Base-by-base conservation (phyloP, 208 protist genomes). In the Entamoeba invadens region DNA sequence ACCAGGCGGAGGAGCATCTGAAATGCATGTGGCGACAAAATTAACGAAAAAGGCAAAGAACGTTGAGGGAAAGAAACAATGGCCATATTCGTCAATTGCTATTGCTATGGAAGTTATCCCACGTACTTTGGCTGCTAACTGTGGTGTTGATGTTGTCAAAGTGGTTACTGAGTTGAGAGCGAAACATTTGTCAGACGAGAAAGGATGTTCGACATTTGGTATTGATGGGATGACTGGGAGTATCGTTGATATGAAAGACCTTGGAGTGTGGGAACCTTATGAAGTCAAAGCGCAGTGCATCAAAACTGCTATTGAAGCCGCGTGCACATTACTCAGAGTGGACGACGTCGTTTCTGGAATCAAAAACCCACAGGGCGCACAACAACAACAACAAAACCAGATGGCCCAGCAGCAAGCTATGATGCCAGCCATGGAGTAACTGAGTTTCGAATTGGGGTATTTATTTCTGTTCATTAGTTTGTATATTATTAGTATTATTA, bases 41-140 rank as follows among this genome's bases (percentile, higher is more conserved):
- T 96, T 99, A n/a, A 96, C 97, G 94, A 95, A 98, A 45, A 97
- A 98, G 94, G 96, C 97, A 25, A 98, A 99, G 95, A 96, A 94
- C 4, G 98, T 99, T 94, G 97, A 98, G 77, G 98, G 98, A 91
- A 96, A 99, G 3, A 95, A 98, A 94, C 98, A 99, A 97, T 97
- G 97, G 50, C 97, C 98, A 44, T 99, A 99, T 96, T 96, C 97
- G 95, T 98, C 98, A 46, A 96, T 99, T 87, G 98, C 98, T 93
- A 96, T 97, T 94, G 97, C 98, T 31, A 96, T 98, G 12, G 98
- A 98, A 95, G 97, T 98, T 25, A 97, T 99, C n/a, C 98, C 98
- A 38, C 96, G 98, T 93, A 99, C 99, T 93, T 96, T 99, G 8
- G 97, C 98, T 68, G 97, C 99, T 95, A 99, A 99, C 97, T 99